These are phyloP conservation scores for Pleurotus ostreatus DNA, from an alignment of 768 basidiomycete genomes.

Conservation along the genomic window DNA sequence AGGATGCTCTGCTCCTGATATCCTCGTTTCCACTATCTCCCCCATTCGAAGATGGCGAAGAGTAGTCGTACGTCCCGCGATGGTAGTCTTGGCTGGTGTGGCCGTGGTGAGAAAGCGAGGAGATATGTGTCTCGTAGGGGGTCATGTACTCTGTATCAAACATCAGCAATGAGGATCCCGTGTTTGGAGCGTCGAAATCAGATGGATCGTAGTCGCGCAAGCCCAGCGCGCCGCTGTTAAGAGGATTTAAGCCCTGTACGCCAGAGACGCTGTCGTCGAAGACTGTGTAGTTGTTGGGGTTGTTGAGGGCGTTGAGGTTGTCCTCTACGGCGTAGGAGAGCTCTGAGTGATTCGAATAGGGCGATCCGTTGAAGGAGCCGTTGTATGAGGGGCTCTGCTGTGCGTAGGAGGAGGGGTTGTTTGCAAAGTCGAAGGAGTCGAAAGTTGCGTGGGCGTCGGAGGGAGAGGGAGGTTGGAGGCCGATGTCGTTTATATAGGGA, in stretches of 20 bases:
- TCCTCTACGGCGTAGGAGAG: constrained; percentile 51
- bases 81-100: background rate
- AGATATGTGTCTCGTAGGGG: background rate
- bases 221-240: constrained; percentile 6
- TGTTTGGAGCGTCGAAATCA: constrained; percentile 63
- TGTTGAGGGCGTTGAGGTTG: constrained; percentile 22
- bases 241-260: background rate
- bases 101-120: background rate
- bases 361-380: constrained; percentile 68
- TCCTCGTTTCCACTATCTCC: constrained; percentile 36
- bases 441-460: constrained; percentile 14
- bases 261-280: constrained; percentile 39
- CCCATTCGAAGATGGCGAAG: constrained; percentile 58
- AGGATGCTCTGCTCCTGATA: constrained; percentile 59
- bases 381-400: constrained; percentile 43
- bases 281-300: constrained; percentile 22
- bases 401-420: constrained; percentile 37
- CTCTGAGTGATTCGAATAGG: constrained; percentile 68
- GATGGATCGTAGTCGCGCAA: constrained; percentile 64
- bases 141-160: constrained; percentile 44
- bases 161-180: constrained; percentile 54
- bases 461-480: constrained; percentile 23
- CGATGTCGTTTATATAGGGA: constrained; percentile 20
- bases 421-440: constrained; percentile 17
- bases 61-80: constrained; percentile 50